These are phyloP conservation scores for Physcomitrium patens DNA, from an alignment of 225 moss, liverwort and hornwort genomes.

Conservation along the genomic window DNA sequence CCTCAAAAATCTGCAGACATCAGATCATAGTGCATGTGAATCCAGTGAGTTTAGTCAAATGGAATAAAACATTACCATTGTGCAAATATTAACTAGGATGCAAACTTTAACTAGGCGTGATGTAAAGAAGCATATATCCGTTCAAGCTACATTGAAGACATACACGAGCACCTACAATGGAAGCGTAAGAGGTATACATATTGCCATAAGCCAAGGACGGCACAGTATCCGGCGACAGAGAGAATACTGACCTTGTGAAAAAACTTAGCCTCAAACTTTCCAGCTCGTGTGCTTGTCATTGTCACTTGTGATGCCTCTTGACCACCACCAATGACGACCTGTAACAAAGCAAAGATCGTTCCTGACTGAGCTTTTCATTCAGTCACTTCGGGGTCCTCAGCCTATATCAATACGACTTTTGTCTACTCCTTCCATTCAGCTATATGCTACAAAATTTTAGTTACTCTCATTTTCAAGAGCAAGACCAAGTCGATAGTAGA, in stretches of 20 bases:
- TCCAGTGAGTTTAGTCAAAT: neutral
- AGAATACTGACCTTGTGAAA: slow-evolving; percentile 75
- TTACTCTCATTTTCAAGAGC: neutral
- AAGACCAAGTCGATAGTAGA: neutral
- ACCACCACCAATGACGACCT: slow-evolving; percentile 98
- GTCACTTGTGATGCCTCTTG: slow-evolving; percentile 98
- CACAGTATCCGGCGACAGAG: neutral
- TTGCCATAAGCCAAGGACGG: slow-evolving; percentile 10
- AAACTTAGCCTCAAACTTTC: slow-evolving; percentile 97
- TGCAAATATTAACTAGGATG: too few relatives aligned
- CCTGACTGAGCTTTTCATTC: neutral
- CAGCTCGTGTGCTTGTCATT: slow-evolving; percentile 75
- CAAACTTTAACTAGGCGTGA: slow-evolving; percentile 4
- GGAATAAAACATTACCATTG: too few relatives aligned
- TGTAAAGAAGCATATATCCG: neutral
- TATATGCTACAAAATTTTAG: neutral
- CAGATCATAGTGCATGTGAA: slow-evolving; percentile 6
- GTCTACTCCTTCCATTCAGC: slow-evolving; percentile 1
- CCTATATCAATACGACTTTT: neutral
- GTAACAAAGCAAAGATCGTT: slow-evolving; percentile 22
- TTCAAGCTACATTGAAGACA: neutral
- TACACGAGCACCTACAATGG: neutral
- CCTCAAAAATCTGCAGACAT: slow-evolving; percentile 71
- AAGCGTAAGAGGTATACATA: neutral
- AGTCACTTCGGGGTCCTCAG: neutral